Evolutionary conservation across 163 green algal species (phyloP), one percentile per base, ranked within the genome.

Genomic region (Coccomyxa subellipsoidea): DNA sequence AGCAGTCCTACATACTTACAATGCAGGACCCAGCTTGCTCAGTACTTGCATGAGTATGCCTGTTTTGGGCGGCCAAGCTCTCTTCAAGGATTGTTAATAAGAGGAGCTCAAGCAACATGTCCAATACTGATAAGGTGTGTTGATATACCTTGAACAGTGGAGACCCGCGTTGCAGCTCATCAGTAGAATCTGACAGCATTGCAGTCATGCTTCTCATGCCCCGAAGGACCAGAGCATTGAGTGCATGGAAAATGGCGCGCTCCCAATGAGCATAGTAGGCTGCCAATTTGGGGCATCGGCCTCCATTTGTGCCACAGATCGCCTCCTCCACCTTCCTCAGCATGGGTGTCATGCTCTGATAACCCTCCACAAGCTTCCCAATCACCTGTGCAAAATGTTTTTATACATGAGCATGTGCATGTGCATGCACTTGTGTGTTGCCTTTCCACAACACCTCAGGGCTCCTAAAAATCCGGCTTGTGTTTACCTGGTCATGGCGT

Each of bases 201-300:
- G 47, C 21, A 59, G 47, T 59, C 15, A 59, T 12, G 47, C 47
- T 59, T 59, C 18, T 82, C 39, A 34, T 73, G 21, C 66, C 66
- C 10, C 7, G 29, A 70, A 70, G 31, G 0, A 32, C 91, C 90
- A 96, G 93, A 18, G 77, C 81, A 77, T 93, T 97, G 38, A 98
- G 88, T 0, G 93, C 94, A 38, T 92, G 88, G 87, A 96, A 98
- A 37, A 98, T 91, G 36, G 85, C 88, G 34, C 90, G 85, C 87
- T 98, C 95, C 94, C 94, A 98, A 88, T 95, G 94, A 1, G 76
- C 69, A 84, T 98, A 98, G 88, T 97, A 98, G 34, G 76, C 76
- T 6, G 79, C 40, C 79, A 98, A 89, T 82, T 92, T 86, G 4
- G 90, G 86, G 0, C 88, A 90, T 81, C 94, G 94, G 59, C 94